phyloP scores from a whole-genome alignment of 371 early-diverging fungal species.

The Mortierella sp. region DNA sequence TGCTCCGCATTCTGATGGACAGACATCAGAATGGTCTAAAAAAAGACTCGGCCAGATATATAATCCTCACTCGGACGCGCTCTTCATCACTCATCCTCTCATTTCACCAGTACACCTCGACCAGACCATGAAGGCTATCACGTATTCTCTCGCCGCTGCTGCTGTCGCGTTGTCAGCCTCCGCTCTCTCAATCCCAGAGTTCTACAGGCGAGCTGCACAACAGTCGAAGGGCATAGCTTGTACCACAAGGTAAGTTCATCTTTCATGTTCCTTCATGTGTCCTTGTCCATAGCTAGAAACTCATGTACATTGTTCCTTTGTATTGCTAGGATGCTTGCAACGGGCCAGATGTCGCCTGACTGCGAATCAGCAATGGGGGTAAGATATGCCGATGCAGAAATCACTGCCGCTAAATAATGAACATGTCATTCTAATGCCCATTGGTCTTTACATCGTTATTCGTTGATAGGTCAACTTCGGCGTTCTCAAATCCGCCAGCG shows the following conservation, averaged over 20 bases:
- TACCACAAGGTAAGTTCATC: not conserved
- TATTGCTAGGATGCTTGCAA: too few relatives aligned
- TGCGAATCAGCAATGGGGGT: too few relatives aligned
- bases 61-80: too few relatives aligned
- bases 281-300: not conserved
- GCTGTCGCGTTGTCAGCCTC: slow-evolving; percentile 2
- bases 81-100: too few relatives aligned
- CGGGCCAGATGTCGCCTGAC: too few relatives aligned
- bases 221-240: not conserved
- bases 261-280: not conserved
- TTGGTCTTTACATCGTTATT: not conserved
- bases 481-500: not conserved
- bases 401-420: too few relatives aligned
- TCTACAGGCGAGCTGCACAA: slow-evolving; percentile 1
- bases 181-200: not conserved
- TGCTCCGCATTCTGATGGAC: too few relatives aligned
- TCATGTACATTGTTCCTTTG: not conserved
- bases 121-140: not conserved
- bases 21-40: too few relatives aligned
- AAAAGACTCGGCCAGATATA: too few relatives aligned
- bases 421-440: too few relatives aligned
- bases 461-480: not conserved
- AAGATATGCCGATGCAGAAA: too few relatives aligned
- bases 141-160: slow-evolving; percentile 1
- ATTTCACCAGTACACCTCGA: too few relatives aligned